These are phyloP conservation scores for Pascua sp. DNA, from an alignment of 1,284 basidiomycete genomes.

Conservation along the genomic window DNA sequence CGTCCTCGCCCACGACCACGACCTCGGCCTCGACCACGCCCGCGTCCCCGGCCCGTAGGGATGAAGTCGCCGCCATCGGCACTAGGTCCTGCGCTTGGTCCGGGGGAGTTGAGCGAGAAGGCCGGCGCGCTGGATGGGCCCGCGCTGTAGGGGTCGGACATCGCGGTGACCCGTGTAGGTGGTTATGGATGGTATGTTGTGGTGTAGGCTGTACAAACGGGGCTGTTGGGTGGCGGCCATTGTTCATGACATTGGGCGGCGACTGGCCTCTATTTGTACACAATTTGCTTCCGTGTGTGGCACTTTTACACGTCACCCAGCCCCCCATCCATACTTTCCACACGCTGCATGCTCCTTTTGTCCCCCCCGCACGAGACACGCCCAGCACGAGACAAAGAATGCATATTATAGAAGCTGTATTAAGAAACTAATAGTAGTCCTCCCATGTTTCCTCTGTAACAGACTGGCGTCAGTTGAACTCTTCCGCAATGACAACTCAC, in stretches of 20 bases:
- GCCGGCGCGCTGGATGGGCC: neutral
- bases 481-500: constrained; percentile 51
- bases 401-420: neutral
- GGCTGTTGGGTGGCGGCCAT: too few species aligned
- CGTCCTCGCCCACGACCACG: constrained; percentile 17
- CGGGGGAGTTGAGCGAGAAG: constrained; percentile 1
- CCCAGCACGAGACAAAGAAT: neutral
- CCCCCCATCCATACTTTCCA: too few species aligned
- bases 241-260: too few species aligned
- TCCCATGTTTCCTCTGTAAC: constrained; percentile 45
- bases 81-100: neutral
- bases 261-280: too few species aligned
- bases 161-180: neutral
- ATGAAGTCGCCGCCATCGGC: neutral
- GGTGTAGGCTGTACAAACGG: neutral
- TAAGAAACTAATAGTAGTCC: constrained; percentile 10
- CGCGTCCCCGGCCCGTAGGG: constrained; percentile 4
- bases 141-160: neutral
- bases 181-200: neutral
- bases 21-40: constrained; percentile 17
- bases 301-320: neutral
- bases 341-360: neutral
- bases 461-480: constrained; percentile 16
- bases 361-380: neutral
- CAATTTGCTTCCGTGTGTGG: constrained; percentile 2